These are phyloP conservation scores for Agroathelia rolfsii DNA, from an alignment of 1,284 basidiomycete species.

Conservation along the genomic window DNA sequence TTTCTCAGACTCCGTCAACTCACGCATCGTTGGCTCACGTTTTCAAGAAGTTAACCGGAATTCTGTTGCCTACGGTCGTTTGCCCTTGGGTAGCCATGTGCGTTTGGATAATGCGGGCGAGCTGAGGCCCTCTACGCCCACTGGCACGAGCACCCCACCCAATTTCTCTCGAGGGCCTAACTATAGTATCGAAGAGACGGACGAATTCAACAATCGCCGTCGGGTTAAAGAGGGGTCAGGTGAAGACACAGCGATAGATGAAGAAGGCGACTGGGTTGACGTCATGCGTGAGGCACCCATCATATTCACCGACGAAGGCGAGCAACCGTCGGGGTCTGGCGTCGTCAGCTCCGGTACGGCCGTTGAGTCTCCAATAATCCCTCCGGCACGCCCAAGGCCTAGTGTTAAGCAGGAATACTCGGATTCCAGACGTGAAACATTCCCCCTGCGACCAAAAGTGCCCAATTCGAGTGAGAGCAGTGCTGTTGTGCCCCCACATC, in stretches of 20 bases:
- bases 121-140: slow-evolving; percentile 23
- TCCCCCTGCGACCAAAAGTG: slow-evolving; percentile 23
- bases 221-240: neutral
- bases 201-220: slow-evolving; percentile 14
- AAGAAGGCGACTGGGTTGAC: slow-evolving; percentile 43
- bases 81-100: slow-evolving; percentile 57
- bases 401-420: slow-evolving; percentile 17
- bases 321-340: slow-evolving; percentile 13
- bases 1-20: slow-evolving; percentile 48
- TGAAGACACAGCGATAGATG: slow-evolving; percentile 15
- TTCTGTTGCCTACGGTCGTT: slow-evolving; percentile 39
- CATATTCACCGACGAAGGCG: slow-evolving; percentile 27
- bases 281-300: slow-evolving; percentile 28
- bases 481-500: slow-evolving; percentile 47
- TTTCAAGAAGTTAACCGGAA: slow-evolving; percentile 65
- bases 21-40: slow-evolving; percentile 52
- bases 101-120: slow-evolving; percentile 43
- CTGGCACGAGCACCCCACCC: slow-evolving; percentile 14
- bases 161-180: slow-evolving; percentile 41
- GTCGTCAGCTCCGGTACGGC: slow-evolving; percentile 9
- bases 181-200: slow-evolving; percentile 28
- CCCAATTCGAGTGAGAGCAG: slow-evolving; percentile 30
- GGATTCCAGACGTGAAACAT: slow-evolving; percentile 11
- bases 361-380: neutral
- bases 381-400: slow-evolving; percentile 5